Percentiles rank a stretch among this genome's conserved stretches.
These are phyloP conservation scores for Lojkania enalia DNA, from an alignment of 2,329 filamentous ascomycete genomes.

Conservation along the genomic window DNA sequence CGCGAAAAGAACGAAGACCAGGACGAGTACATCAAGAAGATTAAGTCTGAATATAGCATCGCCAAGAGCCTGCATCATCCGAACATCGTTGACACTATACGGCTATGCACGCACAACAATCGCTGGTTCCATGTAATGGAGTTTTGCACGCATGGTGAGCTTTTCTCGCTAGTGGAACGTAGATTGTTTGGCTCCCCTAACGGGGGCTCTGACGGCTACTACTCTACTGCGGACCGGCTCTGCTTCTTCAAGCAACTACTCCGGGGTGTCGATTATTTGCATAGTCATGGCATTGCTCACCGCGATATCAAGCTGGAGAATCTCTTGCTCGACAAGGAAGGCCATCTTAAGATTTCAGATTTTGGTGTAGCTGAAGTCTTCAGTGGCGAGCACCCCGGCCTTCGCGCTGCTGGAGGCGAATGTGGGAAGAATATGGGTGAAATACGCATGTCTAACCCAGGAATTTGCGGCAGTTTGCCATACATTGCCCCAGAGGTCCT, in stretches of 20 bases:
- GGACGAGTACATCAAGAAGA: conserved; percentile 81
- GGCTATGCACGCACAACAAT: conserved; percentile 71
- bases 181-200: conserved; percentile 52
- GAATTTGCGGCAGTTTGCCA: conserved; percentile 81
- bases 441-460: conserved; percentile 72
- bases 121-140: conserved; percentile 95
- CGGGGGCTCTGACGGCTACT: conserved; percentile 50
- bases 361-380: conserved; percentile 91
- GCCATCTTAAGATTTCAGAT: conserved; percentile 87
- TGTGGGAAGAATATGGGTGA: conserved; percentile 75
- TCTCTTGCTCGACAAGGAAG: conserved; percentile 74
- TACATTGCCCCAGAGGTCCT: conserved; percentile 89
- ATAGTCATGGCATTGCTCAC: conserved; percentile 83
- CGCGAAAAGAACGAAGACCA: conserved; percentile 70
- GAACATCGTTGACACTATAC: conserved; percentile 81
- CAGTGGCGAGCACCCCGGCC: conserved; percentile 76
- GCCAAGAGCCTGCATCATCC: conserved; percentile 83
- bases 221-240: conserved; percentile 69
- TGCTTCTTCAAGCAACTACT: conserved; percentile 91
- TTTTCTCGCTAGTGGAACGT: conserved; percentile 72
- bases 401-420: conserved; percentile 71
- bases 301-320: conserved; percentile 92
- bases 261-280: conserved; percentile 79
- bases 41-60: conserved; percentile 89
- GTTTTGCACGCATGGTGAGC: conserved; percentile 80